phyloP scores from a whole-genome alignment of 108 stramenopile genomes.

The Pseudonitzschia pungens region DNA sequence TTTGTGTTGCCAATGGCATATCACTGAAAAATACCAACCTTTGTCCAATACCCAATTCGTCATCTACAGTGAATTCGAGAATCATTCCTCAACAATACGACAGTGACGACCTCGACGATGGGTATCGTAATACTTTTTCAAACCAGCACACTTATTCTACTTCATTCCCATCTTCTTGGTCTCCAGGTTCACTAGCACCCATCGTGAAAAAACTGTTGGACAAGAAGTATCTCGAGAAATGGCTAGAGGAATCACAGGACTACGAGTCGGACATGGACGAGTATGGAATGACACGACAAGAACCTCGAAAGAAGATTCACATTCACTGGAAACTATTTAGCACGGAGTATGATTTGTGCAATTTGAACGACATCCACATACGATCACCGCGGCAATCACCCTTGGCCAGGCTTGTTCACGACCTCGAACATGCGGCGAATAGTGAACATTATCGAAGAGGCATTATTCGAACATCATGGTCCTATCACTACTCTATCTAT shows the following conservation, averaged over 20 bases:
- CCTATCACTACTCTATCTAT: conserved; percentile 69
- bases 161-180: conserved; percentile 16
- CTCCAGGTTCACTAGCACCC: conserved; percentile 13
- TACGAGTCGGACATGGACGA: conserved; percentile 32
- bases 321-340: conserved; percentile 72
- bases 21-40: conserved; percentile 45
- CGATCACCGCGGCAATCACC: conserved; percentile 61
- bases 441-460: conserved; percentile 29
- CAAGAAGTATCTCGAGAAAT: conserved; percentile 20
- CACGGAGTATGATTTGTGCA: conserved; percentile 77
- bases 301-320: conserved; percentile 53
- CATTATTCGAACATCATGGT: conserved; percentile 67
- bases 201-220: conserved; percentile 18
- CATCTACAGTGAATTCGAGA: neutral
- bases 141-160: conserved; percentile 2
- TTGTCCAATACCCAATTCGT: conserved; percentile 22
- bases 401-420: conserved; percentile 28
- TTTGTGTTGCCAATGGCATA: conserved; percentile 58
- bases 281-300: conserved; percentile 50
- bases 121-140: conserved; percentile 9
- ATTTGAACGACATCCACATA: conserved; percentile 69
- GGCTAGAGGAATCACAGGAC: conserved; percentile 26
- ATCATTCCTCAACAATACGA: neutral
- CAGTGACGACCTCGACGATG: conserved; percentile 1
- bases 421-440: conserved; percentile 26